Evolutionary conservation across 2,329 filamentous ascomycete species (phyloP).

Genomic region (Fusarium bulbicola): DNA sequence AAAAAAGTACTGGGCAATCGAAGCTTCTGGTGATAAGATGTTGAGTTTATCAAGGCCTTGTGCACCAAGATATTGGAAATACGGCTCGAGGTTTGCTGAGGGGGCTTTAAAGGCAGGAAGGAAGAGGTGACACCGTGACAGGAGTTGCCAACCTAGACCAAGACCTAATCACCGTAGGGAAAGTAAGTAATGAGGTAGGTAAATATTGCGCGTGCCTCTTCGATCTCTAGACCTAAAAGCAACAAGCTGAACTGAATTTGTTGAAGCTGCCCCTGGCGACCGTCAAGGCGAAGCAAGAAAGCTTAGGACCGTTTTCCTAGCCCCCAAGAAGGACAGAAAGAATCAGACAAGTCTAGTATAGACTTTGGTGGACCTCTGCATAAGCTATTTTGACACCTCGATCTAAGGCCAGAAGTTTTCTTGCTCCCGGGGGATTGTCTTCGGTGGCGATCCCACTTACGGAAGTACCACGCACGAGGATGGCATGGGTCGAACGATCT

Average conservation of each 20-base stretch:
- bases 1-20: slow-evolving; percentile 3
- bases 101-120: not conserved
- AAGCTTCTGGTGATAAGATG: slow-evolving; percentile 5
- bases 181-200: not conserved
- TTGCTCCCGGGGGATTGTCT: slow-evolving; percentile 26
- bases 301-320: not conserved
- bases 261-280: slow-evolving; percentile 34
- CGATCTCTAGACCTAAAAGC: slow-evolving; percentile 15
- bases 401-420: not conserved
- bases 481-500: slow-evolving; percentile 22
- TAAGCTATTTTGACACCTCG: not conserved
- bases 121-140: not conserved
- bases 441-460: slow-evolving; percentile 42
- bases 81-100: slow-evolving; percentile 12
- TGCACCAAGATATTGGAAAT: not conserved
- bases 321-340: not conserved
- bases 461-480: slow-evolving; percentile 30
- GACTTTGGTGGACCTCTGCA: not conserved
- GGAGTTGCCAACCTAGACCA: slow-evolving; percentile 3
- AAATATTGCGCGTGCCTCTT: slow-evolving; percentile 13
- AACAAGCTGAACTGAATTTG: slow-evolving; percentile 16
- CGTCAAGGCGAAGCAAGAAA: not conserved
- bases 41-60: slow-evolving; percentile 7
- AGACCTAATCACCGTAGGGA: not conserved
- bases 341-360: not conserved